Percentiles rank a stretch among this genome's conserved stretches.
phyloP scores from a whole-genome alignment of 352 stramenopile genomes.

The Pilasporangium apinafurcum region DNA sequence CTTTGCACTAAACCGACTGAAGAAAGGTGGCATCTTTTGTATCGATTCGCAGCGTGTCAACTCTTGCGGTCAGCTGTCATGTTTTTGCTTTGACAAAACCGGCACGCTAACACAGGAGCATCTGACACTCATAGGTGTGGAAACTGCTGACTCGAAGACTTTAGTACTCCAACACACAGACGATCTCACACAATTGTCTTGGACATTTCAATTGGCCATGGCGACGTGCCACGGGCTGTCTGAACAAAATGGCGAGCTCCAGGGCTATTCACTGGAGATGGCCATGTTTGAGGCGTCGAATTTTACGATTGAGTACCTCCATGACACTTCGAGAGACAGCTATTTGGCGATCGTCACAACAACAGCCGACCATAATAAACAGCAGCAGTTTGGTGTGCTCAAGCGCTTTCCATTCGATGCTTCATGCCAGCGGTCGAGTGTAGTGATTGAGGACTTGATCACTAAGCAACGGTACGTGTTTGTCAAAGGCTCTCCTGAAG shows the following conservation, averaged over 20 bases:
- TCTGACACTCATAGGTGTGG: constrained; percentile 34
- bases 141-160: too few species aligned
- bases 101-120: constrained; percentile 46
- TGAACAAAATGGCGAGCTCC: constrained; percentile 18
- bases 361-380: neutral
- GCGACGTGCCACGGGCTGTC: constrained; percentile 41
- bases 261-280: constrained; percentile 44
- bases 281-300: constrained; percentile 41
- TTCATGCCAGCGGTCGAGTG: constrained; percentile 35
- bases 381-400: constrained; percentile 25
- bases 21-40: constrained; percentile 23
- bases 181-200: too few species aligned
- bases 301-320: constrained; percentile 17
- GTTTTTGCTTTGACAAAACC: constrained; percentile 69
- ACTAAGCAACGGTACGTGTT: constrained; percentile 28
- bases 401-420: constrained; percentile 49
- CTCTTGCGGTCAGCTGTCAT: constrained; percentile 40
- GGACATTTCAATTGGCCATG: constrained; percentile 20
- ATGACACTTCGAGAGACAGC: constrained; percentile 12
- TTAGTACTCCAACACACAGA: too few species aligned
- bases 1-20: constrained; percentile 31
- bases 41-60: constrained; percentile 43
- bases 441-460: constrained; percentile 27
- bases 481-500: constrained; percentile 43
- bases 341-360: constrained; percentile 16